Evolutionary conservation across 2,329 filamentous ascomycete genomes (phyloP).

Genomic region (Thelonectria rubi): DNA sequence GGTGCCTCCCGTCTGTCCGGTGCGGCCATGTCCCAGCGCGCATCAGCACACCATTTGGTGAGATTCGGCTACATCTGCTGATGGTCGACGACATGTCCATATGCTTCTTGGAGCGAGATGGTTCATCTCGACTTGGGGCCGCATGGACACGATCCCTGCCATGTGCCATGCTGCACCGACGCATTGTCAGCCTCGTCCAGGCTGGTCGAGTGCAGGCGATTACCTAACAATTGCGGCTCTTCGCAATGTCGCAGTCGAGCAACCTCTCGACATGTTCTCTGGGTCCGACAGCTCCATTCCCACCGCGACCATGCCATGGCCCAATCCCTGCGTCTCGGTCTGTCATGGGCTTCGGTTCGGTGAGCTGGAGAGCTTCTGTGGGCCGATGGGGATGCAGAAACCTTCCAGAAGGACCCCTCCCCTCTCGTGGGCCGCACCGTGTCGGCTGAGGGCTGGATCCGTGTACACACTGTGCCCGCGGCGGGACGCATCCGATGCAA

Average conservation of each 20-base stretch:
- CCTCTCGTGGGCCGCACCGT: constrained; percentile 27
- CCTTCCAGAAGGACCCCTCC: constrained; percentile 41
- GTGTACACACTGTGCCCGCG: constrained; percentile 29
- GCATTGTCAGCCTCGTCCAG: constrained; percentile 37
- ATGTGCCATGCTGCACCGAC: constrained; percentile 27
- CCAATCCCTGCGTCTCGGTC: constrained; percentile 31
- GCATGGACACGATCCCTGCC: constrained; percentile 20
- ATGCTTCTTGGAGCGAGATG: neutral
- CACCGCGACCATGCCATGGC: constrained; percentile 6
- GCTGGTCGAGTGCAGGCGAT: constrained; percentile 12
- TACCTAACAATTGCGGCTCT: constrained; percentile 6
- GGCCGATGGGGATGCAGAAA: constrained; percentile 39
- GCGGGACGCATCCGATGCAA: constrained; percentile 17
- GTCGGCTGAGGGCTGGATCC: constrained; percentile 1
- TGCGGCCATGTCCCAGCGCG: neutral
- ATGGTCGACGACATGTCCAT: constrained; percentile 7
- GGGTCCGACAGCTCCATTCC: constrained; percentile 14
- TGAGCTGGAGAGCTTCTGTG: constrained; percentile 34
- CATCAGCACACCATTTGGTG: constrained; percentile 5
- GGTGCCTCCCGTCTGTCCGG: constrained; percentile 19
- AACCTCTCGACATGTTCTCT: neutral
- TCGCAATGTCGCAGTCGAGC: neutral
- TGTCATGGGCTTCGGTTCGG: constrained; percentile 29
- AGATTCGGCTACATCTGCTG: neutral
- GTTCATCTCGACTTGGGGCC: constrained; percentile 27